These are phyloP conservation scores for Misopates orontium DNA, from an alignment of 257 asterid genomes.

Conservation along the genomic window DNA sequence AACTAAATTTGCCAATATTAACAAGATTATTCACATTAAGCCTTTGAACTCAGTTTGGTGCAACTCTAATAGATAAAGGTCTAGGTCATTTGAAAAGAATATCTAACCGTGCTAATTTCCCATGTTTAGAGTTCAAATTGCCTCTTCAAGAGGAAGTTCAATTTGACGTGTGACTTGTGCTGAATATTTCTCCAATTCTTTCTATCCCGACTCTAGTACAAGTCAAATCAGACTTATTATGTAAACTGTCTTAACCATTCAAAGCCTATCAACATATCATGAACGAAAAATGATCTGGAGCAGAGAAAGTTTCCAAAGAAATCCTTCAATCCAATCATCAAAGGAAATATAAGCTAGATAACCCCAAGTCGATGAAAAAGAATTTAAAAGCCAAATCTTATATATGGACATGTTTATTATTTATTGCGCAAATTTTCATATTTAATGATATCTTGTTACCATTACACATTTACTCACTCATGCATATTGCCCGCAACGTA, in stretches of 20 bases:
- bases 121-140: not conserved
- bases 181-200: not conserved
- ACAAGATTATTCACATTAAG: constrained; percentile 10
- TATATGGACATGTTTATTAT: not conserved
- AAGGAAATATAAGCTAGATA: not conserved
- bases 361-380: not conserved
- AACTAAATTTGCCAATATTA: constrained; percentile 4
- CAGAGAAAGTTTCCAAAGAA: not conserved
- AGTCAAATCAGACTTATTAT: not conserved
- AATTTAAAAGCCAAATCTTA: too few relatives aligned
- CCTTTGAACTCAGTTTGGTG: constrained; percentile 17
- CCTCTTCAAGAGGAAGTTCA: not conserved
- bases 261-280: not conserved
- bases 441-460: constrained; percentile 12
- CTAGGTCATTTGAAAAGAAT: constrained; percentile 5
- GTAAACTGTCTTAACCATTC: constrained; percentile 1
- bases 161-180: not conserved
- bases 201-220: not conserved
- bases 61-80: not conserved
- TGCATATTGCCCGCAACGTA: constrained; percentile 8
- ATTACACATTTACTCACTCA: constrained; percentile 11
- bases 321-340: not conserved
- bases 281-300: constrained; percentile 8
- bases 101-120: constrained; percentile 5
- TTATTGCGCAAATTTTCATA: constrained; percentile 10